Evolutionary conservation across 2,329 filamentous ascomycete species (phyloP), one percentile per base, ranked within the genome.

Genomic region (Zasmidium angulare): DNA sequence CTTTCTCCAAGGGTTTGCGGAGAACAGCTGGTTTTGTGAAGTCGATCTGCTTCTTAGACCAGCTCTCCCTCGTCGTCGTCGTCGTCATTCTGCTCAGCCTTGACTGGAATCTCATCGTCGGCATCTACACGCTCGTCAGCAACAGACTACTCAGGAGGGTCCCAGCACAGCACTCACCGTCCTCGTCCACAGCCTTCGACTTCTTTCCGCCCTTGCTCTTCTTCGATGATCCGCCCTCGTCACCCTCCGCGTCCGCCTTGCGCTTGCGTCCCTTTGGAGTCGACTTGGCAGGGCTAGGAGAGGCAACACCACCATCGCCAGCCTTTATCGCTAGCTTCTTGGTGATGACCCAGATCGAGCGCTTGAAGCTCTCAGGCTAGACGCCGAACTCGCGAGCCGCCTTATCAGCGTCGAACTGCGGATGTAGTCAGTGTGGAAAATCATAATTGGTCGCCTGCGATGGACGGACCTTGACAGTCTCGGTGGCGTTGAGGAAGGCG

Each of bases 251-350:
- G 17, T 29, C 26, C 26, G 26, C 59, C 26, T n/a, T 46, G 2
- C 43, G 56, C 55, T 62, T 64, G 36, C 63, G 59, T 57, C 51
- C 46, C 54, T 55, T 52, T 19, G 46, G 24, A 19, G 23, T 52
- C 3, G 55, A 31, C 46, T 60, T 63, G n/a, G 51, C 48, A 46
- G 50, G 29, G 10, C 14, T 29, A 17, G 19, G 43, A 7, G 43
- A 50, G 7, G 40, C 50, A 3, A 46, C 58, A 21, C 51, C 59
- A 46, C 24, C 58, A 14, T 29, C 54, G 14, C 29, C 50, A 3
- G 17, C 58, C 43, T 60, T 10, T 12, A 62, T 59, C 53, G 66
- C 67, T 48, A 67, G 61, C 52, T 63, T 66, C 59, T 68, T 68
- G 29, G 49, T 57, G 22, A 67, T 64, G 21, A 63, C 62, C 62